Percentiles rank a stretch among this genome's conserved stretches.
These are phyloP conservation scores for Boletellus dicymbophilus DNA, from an alignment of 1,284 basidiomycete genomes.

Conservation along the genomic window DNA sequence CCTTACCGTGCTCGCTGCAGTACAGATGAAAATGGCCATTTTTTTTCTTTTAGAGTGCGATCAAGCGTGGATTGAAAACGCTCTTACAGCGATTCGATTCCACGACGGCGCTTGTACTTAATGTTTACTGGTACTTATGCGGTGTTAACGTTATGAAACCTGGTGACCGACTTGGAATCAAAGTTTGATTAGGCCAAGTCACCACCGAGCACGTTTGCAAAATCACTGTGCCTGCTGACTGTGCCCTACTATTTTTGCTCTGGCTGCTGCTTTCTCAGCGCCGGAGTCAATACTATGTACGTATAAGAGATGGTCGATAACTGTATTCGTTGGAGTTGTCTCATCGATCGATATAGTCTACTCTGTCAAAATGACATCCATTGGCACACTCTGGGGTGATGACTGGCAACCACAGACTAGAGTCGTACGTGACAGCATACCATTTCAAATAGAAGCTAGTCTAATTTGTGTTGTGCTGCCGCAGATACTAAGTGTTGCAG, in stretches of 20 bases:
- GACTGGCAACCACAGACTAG: constrained; percentile 25
- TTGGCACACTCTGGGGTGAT: constrained; percentile 27
- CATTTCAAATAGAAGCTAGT: neutral
- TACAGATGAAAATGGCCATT: no score
- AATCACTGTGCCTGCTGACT: neutral
- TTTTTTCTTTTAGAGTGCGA: no score
- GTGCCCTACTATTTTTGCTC: neutral
- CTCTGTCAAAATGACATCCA: constrained; percentile 12
- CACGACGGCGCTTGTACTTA: no score
- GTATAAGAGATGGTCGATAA: neutral
- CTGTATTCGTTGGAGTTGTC: no score
- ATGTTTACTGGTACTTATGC: no score
- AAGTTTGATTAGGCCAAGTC: neutral
- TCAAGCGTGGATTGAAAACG: no score
- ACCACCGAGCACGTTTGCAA: neutral
- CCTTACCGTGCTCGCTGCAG: no score
- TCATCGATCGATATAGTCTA: neutral
- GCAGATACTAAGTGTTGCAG: constrained; percentile 25
- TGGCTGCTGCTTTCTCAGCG: neutral
- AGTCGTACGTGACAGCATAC: constrained; percentile 23
- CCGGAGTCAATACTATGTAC: no score
- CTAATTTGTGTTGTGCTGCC: neutral
- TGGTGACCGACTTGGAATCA: no score
- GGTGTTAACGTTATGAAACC: no score
- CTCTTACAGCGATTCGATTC: no score